phyloP scores from a whole-genome alignment of 495 filamentous ascomycete genomes.

The Aspergillus avenaceus region DNA sequence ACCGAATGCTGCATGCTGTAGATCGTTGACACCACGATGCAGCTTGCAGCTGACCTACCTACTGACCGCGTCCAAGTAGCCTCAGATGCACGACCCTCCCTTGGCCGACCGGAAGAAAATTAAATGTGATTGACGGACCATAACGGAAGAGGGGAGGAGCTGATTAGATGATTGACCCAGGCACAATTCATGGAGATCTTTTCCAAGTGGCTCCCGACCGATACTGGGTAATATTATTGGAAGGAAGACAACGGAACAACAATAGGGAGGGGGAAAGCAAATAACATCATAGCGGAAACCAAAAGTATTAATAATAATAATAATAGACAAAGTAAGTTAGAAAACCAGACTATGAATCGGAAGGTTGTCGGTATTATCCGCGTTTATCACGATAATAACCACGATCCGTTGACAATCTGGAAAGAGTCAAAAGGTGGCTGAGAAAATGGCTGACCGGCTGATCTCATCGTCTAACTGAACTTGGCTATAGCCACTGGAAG shows the following conservation, averaged over 20 bases:
- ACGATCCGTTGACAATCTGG: not conserved
- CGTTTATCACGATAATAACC: not conserved
- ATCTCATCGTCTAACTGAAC: conserved; percentile 9
- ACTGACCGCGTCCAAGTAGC: conserved; percentile 16
- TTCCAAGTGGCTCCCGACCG: conserved; percentile 2
- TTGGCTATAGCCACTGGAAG: not conserved
- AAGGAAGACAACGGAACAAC: too few species aligned
- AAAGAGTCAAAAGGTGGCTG: not conserved
- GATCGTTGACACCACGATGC: conserved; percentile 20
- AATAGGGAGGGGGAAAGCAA: not conserved
- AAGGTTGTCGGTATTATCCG: not conserved
- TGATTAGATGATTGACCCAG: not conserved
- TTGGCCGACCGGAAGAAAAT: conserved; percentile 12
- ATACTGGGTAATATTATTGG: not conserved
- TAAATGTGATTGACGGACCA: conserved; percentile 1
- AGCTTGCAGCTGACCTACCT: conserved; percentile 31
- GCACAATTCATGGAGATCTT: conserved; percentile 10
- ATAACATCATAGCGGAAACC: not conserved
- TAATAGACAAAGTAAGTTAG: not conserved
- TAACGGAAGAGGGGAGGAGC: conserved; percentile 1
- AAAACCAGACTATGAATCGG: not conserved
- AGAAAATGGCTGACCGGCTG: conserved; percentile 5
- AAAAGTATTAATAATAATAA: not conserved
- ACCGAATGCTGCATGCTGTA: conserved; percentile 10
- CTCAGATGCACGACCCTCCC: conserved; percentile 13